Evolutionary conservation across 2,329 filamentous ascomycete species (phyloP), one percentile per base, ranked within the genome.

Genomic region (Capronia americana): DNA sequence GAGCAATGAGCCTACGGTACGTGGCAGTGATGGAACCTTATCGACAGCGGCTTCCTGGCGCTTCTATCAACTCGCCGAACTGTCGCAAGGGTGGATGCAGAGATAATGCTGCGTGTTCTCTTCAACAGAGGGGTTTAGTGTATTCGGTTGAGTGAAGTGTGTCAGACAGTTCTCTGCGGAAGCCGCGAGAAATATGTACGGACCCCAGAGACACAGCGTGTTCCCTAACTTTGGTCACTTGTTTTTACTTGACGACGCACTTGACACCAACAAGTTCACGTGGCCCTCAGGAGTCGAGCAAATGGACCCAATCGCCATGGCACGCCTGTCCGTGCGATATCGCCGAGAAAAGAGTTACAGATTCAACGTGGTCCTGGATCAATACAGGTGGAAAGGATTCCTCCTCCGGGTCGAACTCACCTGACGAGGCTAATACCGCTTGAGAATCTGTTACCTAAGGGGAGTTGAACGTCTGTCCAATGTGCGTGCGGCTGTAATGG

Each of bases 391-490:
- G 24, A 14, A 51, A 51, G 1, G 23, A 51, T 26, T 51, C 2
- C 48, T 51, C 8, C 23, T 24, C 5, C 48, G 48, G 20, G 12
- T 10, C 20, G 10, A 51, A 23, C 26, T 51, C 48, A 51, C 48
- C 48, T 51, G 48, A 51, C 24, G 48, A 28, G 23, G 24, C 48
- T 51, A 51, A 26, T 3, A 26, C 48, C 24, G 1, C 24, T 26
- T 26, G 20, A 8, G 48, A 51, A 24, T 51, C 48, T 51, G 20
- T 51, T 51, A 51, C 48, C 20, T 51, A 51, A 51, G 20, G 14
- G 23, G 1, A 6, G 48, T 8, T 51, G 23, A 11, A 1, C 20
- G 20, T n/a, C 24, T 51, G 23, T 51, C 48, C 48, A 51, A 51
- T 51, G 10, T 11, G 12, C 48, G 17, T 12, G 20, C 7, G 48